Evolutionary conservation across 805 yeast genomes (phyloP).

Genomic region (Komagataella pastoris): DNA sequence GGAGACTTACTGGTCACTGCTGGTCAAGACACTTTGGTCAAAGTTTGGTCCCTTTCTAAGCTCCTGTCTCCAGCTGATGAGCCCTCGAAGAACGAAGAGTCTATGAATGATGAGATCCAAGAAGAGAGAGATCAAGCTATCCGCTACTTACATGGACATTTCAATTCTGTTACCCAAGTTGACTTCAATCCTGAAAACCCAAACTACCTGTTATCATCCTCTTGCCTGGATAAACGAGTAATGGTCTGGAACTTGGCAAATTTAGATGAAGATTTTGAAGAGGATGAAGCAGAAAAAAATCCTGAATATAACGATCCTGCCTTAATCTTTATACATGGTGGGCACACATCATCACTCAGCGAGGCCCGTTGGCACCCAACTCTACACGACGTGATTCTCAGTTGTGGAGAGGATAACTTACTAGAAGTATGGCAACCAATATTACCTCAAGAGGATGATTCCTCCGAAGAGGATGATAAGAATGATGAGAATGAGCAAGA

Average conservation of each 20-base stretch:
- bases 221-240: slow-evolving; percentile 54
- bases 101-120: not conserved
- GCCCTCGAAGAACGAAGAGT: not conserved
- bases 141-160: slow-evolving; percentile 58
- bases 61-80: slow-evolving; percentile 31
- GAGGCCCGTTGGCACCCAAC: slow-evolving; percentile 59
- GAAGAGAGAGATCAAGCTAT: not conserved
- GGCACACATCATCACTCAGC: slow-evolving; percentile 60
- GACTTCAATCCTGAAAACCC: slow-evolving; percentile 39
- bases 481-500: slow-evolving; percentile 27
- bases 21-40: slow-evolving; percentile 62
- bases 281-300: slow-evolving; percentile 39
- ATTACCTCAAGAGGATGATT: slow-evolving; percentile 11
- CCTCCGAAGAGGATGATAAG: slow-evolving; percentile 23
- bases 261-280: slow-evolving; percentile 41
- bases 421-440: slow-evolving; percentile 66
- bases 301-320: slow-evolving; percentile 59
- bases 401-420: slow-evolving; percentile 65
- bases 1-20: slow-evolving; percentile 57
- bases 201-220: slow-evolving; percentile 39
- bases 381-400: slow-evolving; percentile 42
- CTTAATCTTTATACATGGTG: slow-evolving; percentile 71
- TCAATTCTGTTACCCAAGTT: slow-evolving; percentile 38
- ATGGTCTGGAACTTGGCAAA: slow-evolving; percentile 61
- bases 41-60: slow-evolving; percentile 65